These are phyloP conservation scores for Oxytropis ochrocephala DNA, from an alignment of 306 rosid species.

Conservation along the genomic window DNA sequence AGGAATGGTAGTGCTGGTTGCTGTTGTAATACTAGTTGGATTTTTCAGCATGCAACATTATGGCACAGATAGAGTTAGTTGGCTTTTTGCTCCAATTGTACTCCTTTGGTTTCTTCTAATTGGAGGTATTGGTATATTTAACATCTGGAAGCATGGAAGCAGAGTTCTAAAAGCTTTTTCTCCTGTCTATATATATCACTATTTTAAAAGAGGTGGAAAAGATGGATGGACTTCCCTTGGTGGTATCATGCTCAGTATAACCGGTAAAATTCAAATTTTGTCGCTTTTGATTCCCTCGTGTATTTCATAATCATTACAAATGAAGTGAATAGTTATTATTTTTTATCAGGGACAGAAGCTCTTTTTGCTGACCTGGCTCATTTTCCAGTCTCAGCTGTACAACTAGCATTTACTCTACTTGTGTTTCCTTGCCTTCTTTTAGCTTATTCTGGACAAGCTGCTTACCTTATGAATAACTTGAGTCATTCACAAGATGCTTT, in stretches of 20 bases:
- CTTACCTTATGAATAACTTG: slow-evolving; percentile 64
- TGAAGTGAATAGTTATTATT: slow-evolving; percentile 4
- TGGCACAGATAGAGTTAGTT: slow-evolving; percentile 94
- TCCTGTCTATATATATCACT: slow-evolving; percentile 71
- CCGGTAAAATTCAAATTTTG: slow-evolving; percentile 47
- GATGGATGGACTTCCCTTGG: slow-evolving; percentile 92
- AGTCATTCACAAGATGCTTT: slow-evolving; percentile 48
- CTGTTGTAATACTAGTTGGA: slow-evolving; percentile 76
- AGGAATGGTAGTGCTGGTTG: slow-evolving; percentile 81
- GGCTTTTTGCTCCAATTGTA: slow-evolving; percentile 99
- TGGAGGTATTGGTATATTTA: slow-evolving; percentile 89
- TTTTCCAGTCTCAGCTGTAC: slow-evolving; percentile 96
- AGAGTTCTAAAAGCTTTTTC: slow-evolving; percentile 74
- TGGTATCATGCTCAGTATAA: slow-evolving; percentile 92
- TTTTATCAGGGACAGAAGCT: slow-evolving; percentile 91
- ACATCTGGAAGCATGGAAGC: slow-evolving; percentile 74
- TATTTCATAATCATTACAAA: slow-evolving; percentile 7
- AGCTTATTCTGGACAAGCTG: slow-evolving; percentile 98
- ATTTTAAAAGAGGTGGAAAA: slow-evolving; percentile 67
- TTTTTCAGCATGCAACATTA: slow-evolving; percentile 93
- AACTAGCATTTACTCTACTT: slow-evolving; percentile 80
- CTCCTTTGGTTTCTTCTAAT: slow-evolving; percentile 92
- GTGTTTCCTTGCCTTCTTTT: slow-evolving; percentile 98
- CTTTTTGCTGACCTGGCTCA: slow-evolving; percentile 91
- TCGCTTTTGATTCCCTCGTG: not conserved